Percentiles rank a stretch among this genome's conserved stretches.
Conservation (phyloP, 257 asterid species). For the Solanum habrochaites region DNA sequence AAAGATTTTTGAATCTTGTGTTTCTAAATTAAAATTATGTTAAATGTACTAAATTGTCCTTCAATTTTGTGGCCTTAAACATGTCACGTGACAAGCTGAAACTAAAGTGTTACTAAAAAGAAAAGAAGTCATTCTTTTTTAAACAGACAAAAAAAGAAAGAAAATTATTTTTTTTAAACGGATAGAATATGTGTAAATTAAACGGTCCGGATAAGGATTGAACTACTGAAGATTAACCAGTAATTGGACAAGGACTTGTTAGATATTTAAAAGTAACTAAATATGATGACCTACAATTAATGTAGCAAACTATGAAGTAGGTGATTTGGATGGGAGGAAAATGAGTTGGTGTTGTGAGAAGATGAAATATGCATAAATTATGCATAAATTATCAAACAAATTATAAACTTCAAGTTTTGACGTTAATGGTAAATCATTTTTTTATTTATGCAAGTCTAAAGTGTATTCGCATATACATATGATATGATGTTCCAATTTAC, state of each 20-base stretch:
- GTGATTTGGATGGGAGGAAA: background rate
- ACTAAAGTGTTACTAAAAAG: no score
- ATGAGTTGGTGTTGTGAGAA: background rate
- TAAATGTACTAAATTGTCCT: no score
- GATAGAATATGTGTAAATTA: background rate
- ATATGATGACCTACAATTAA: background rate
- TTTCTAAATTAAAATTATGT: no score
- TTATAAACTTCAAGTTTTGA: background rate
- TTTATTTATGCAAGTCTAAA: background rate
- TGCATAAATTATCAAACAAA: no score
- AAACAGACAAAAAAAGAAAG: no score
- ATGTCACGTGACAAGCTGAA: no score
- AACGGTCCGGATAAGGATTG: background rate
- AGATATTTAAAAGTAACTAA: background rate
- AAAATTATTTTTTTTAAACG: no score
- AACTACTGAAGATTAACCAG: background rate
- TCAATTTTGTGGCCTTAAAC: no score
- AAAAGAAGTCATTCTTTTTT: no score
- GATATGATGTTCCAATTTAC: background rate
- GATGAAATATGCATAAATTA: background rate
- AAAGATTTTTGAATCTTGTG: no score
- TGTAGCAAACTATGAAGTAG: background rate
- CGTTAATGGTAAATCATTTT: background rate
- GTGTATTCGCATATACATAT: background rate
- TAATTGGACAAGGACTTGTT: background rate